Percentiles rank a stretch among this genome's conserved stretches.
Evolutionary conservation across 805 yeast genomes (phyloP).

Genomic region (Maudiozyma turicensis): DNA sequence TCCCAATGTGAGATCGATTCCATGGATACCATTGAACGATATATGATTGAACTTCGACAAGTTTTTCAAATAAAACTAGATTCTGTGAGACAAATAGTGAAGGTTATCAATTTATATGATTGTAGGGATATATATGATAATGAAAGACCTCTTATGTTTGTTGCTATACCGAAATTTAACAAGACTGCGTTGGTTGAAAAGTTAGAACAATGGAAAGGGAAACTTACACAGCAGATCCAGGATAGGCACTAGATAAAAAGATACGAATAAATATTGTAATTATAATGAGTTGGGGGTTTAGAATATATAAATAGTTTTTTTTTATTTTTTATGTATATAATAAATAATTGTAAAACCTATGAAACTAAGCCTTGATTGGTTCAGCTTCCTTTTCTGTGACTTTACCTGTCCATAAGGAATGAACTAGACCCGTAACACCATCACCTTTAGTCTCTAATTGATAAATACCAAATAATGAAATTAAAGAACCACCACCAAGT

Average conservation of each 20-base stretch:
- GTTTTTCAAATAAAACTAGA: constrained; percentile 17
- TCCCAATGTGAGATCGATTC: constrained; percentile 9
- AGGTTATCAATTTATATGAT: constrained; percentile 10
- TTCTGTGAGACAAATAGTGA: constrained; percentile 10
- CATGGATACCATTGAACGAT: constrained; percentile 13
- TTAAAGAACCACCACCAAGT: constrained; percentile 60
- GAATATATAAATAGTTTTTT: neutral
- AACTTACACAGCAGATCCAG: constrained; percentile 9
- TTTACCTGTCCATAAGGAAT: constrained; percentile 6
- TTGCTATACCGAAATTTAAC: neutral
- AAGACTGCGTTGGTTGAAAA: constrained; percentile 4
- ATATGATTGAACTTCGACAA: constrained; percentile 14
- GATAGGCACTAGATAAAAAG: neutral
- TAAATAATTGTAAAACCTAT: neutral
- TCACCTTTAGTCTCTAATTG: constrained; percentile 68
- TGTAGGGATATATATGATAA: constrained; percentile 23
- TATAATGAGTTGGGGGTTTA: neutral
- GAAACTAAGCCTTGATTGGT: neutral
- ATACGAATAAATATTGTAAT: neutral
- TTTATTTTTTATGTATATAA: neutral
- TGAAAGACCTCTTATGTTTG: constrained; percentile 9
- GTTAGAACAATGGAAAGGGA: constrained; percentile 13
- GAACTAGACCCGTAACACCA: constrained; percentile 50
- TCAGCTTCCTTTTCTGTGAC: neutral
- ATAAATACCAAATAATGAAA: constrained; percentile 73